Conservation (phyloP, 2,329 filamentous ascomycete genomes). For the Pseudocercospora fijiensis region DNA sequence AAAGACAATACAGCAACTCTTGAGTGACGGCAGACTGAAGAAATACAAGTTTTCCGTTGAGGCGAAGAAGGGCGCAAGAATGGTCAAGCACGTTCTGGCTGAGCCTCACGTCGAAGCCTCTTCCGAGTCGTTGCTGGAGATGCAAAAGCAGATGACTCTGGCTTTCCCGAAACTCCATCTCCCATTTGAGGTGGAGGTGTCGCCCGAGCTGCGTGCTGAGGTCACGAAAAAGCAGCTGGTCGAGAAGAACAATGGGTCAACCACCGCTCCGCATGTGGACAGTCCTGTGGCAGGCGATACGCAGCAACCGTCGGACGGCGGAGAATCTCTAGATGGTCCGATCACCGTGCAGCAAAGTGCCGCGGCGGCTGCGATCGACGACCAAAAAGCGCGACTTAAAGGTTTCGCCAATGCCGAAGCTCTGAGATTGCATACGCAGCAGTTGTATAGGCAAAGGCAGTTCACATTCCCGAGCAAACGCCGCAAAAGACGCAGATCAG, state of each 20-base stretch:
- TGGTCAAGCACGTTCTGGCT: conserved; percentile 53
- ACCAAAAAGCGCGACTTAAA: conserved; percentile 14
- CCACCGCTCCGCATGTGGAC: neutral
- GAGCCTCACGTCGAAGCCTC: conserved; percentile 48
- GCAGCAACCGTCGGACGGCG: neutral
- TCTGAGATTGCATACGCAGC: conserved; percentile 11
- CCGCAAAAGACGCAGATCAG: neutral
- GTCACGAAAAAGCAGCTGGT: conserved; percentile 11
- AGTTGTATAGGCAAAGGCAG: conserved; percentile 3
- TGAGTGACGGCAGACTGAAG: conserved; percentile 53
- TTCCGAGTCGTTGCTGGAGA: conserved; percentile 47
- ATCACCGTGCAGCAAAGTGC: conserved; percentile 17
- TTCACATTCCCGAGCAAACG: neutral
- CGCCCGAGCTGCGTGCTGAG: conserved; percentile 30
- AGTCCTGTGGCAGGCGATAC: neutral
- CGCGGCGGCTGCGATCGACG: conserved; percentile 14
- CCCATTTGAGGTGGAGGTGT: conserved; percentile 45
- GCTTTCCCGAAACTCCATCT: conserved; percentile 46
- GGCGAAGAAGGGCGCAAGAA: conserved; percentile 48
- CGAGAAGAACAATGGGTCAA: conserved; percentile 2
- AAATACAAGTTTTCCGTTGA: conserved; percentile 54
- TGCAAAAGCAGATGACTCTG: conserved; percentile 54
- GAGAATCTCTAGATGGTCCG: neutral
- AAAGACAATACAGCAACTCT: conserved; percentile 51
- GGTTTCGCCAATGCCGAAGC: conserved; percentile 16